Conservation (phyloP, 495 filamentous ascomycete genomes). For the Trichoderma erinaceum region DNA sequence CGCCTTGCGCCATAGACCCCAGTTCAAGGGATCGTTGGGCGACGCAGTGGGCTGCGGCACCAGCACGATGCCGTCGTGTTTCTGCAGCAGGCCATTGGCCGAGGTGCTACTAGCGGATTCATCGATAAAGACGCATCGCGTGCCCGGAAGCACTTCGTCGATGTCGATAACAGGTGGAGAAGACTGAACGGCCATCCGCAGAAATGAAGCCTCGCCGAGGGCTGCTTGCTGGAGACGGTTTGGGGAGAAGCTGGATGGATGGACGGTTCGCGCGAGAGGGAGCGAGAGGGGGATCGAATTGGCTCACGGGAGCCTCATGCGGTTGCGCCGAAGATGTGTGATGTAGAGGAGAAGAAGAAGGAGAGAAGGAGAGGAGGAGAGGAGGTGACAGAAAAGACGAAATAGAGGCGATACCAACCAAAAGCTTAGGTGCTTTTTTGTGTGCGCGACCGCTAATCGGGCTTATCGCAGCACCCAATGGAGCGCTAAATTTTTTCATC, state of each 20-base stretch:
- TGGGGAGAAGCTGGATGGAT: too few relatives aligned
- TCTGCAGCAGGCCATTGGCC: neutral
- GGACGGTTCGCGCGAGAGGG: neutral
- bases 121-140: conserved; percentile 12
- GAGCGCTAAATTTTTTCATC: neutral
- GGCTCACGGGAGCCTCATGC: conserved; percentile 12
- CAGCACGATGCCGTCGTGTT: conserved; percentile 8
- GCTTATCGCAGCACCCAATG: conserved; percentile 2
- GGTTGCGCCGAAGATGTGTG: neutral
- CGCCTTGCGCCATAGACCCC: neutral
- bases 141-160: conserved; percentile 12
- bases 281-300: neutral
- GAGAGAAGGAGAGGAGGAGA: neutral
- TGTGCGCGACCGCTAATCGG: neutral
- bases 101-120: conserved; percentile 5
- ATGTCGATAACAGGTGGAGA: neutral
- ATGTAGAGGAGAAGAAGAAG: neutral
- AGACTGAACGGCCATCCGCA: conserved; percentile 9
- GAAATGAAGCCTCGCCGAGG: neutral
- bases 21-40: conserved; percentile 12
- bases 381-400: neutral
- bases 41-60: conserved; percentile 6
- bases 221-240: neutral
- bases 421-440: neutral
- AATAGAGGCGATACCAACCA: too few relatives aligned